These are phyloP conservation scores for Barnettozyma wickerhamii DNA, from an alignment of 805 yeast genomes.

Conservation along the genomic window DNA sequence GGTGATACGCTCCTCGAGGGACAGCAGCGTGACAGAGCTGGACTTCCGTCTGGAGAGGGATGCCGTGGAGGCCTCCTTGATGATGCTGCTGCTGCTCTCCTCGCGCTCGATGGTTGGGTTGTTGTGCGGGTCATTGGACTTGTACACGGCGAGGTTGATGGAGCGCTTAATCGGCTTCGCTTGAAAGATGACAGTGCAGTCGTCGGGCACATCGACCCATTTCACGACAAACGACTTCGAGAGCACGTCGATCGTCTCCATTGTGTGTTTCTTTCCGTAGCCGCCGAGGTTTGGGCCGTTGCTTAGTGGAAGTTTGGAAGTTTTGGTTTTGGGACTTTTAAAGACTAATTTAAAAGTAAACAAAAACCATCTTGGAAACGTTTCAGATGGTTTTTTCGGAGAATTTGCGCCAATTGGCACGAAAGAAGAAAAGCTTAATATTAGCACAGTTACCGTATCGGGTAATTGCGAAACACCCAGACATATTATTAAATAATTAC, in stretches of 20 bases:
- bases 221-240: conserved; percentile 85
- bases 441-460: neutral
- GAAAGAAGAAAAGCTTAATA: neutral
- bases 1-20: conserved; percentile 54
- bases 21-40: conserved; percentile 34
- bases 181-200: conserved; percentile 69
- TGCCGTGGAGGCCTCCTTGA: neutral
- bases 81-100: conserved; percentile 8
- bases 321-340: too few relatives aligned
- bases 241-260: conserved; percentile 91
- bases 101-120: neutral
- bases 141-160: conserved; percentile 38
- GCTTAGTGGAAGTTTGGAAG: too few relatives aligned
- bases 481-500: neutral
- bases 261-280: conserved; percentile 29
- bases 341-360: too few relatives aligned
- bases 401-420: neutral
- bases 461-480: neutral
- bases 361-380: neutral
- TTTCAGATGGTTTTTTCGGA: neutral
- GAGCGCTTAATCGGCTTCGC: conserved; percentile 72
- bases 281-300: too few relatives aligned
- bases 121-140: conserved; percentile 14
- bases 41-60: conserved; percentile 28
- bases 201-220: conserved; percentile 79